Evolutionary conservation across 495 filamentous ascomycete genomes (phyloP).

Genomic region (Haplographium delicatum): DNA sequence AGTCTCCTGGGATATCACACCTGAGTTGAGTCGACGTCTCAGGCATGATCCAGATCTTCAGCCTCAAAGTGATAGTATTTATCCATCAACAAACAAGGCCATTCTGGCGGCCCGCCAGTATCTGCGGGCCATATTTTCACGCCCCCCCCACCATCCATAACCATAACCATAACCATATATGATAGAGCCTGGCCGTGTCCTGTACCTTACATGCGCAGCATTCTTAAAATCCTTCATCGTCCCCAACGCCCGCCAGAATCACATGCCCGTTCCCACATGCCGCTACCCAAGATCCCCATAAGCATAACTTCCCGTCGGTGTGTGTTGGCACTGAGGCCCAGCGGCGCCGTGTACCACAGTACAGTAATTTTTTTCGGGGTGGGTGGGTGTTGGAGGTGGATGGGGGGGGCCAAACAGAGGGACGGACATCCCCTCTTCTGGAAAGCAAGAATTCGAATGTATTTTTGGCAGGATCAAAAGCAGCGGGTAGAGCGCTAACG

Average conservation of each 20-base stretch:
- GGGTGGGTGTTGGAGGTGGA: too few relatives aligned
- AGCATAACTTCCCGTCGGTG: too few relatives aligned
- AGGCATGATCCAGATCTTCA: constrained; percentile 10
- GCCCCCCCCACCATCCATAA: neutral
- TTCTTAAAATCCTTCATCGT: neutral
- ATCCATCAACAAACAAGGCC: constrained; percentile 13
- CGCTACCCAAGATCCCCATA: constrained; percentile 8
- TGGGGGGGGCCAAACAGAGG: too few relatives aligned
- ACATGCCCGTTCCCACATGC: too few relatives aligned
- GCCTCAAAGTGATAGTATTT: neutral
- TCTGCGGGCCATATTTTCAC: constrained; percentile 1
- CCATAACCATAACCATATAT: too few relatives aligned
- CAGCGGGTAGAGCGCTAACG: neutral
- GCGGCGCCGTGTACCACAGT: too few relatives aligned
- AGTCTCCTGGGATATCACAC: too few relatives aligned
- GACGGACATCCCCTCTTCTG: too few relatives aligned
- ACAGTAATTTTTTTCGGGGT: too few relatives aligned
- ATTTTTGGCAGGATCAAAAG: neutral
- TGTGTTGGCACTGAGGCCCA: too few relatives aligned
- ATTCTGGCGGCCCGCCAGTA: neutral
- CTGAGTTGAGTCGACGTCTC: neutral
- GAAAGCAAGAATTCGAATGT: too few relatives aligned
- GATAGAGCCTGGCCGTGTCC: too few relatives aligned
- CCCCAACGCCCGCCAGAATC: neutral
- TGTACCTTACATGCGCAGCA: constrained; percentile 13